These are phyloP conservation scores for Cytospora mali DNA, from an alignment of 2,329 filamentous ascomycete genomes.

Conservation along the genomic window DNA sequence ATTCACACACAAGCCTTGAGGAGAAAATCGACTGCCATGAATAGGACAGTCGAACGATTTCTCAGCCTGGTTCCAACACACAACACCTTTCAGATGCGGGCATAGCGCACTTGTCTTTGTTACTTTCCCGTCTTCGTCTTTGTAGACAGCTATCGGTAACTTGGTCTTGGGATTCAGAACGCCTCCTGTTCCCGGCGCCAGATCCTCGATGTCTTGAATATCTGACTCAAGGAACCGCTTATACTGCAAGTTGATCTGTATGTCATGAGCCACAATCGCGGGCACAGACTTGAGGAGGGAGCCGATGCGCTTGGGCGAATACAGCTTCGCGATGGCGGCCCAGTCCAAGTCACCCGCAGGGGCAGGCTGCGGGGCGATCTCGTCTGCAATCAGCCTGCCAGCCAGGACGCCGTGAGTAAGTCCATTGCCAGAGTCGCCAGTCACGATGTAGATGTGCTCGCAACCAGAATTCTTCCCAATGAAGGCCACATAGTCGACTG, in stretches of 20 bases:
- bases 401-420: constrained; percentile 59
- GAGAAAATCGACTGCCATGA: constrained; percentile 46
- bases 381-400: constrained; percentile 54
- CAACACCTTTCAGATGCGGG: constrained; percentile 57
- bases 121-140: constrained; percentile 54
- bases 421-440: constrained; percentile 60
- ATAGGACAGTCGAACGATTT: constrained; percentile 59
- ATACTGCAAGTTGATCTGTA: constrained; percentile 59
- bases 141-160: constrained; percentile 58
- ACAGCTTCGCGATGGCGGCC: constrained; percentile 53
- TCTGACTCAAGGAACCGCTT: constrained; percentile 56
- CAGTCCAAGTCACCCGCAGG: constrained; percentile 39
- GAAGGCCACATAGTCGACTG: constrained; percentile 56
- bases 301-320: constrained; percentile 51
- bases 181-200: constrained; percentile 51
- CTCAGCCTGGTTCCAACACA: constrained; percentile 58
- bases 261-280: constrained; percentile 51
- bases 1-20: constrained; percentile 40
- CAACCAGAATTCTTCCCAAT: constrained; percentile 58
- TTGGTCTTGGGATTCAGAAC: constrained; percentile 51
- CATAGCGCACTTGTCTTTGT: constrained; percentile 56
- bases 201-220: constrained; percentile 58
- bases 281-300: constrained; percentile 49
- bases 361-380: constrained; percentile 41
- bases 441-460: constrained; percentile 55